phyloP scores from a whole-genome alignment of 2,329 filamentous ascomycete genomes.

The Apiospora saccharicola region DNA sequence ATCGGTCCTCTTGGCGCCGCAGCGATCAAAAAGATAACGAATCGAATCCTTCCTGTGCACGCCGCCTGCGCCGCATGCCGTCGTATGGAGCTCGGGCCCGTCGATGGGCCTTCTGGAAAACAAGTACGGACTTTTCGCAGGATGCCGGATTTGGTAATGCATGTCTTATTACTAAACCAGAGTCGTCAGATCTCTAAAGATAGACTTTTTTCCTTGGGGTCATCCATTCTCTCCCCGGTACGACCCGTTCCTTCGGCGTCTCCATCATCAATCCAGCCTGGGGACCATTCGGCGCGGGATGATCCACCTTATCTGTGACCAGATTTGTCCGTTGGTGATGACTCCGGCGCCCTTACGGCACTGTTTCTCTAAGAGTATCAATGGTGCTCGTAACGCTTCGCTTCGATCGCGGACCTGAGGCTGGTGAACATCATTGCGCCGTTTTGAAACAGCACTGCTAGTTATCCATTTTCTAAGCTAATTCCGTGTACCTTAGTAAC shows the following conservation, averaged over 20 bases:
- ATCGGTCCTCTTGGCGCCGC: not conserved
- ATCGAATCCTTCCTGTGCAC: too few species aligned
- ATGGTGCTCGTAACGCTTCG: not conserved
- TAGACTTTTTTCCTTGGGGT: not conserved
- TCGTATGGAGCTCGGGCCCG: not conserved
- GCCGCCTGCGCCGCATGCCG: too few species aligned
- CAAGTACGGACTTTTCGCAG: not conserved
- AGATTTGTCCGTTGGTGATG: not conserved
- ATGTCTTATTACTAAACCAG: not conserved
- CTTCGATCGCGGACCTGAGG: rapidly evolving
- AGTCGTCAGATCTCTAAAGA: not conserved
- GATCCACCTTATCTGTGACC: not conserved
- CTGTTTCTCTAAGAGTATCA: not conserved
- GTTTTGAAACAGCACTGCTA: not conserved
- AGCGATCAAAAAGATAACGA: not conserved
- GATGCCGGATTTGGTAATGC: not conserved
- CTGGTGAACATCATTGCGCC: not conserved
- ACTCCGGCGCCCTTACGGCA: not conserved
- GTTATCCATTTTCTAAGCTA: not conserved
- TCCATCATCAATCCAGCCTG: not conserved
- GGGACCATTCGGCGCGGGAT: not conserved
- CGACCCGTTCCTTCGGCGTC: not conserved
- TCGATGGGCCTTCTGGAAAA: not conserved
- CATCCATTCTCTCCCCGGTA: too few species aligned
- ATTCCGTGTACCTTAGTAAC: not conserved